Percentiles rank a stretch among this genome's conserved stretches.
phyloP scores from a whole-genome alignment of 2,329 filamentous ascomycete genomes.

The Stachybotrys chlorohalonatus region DNA sequence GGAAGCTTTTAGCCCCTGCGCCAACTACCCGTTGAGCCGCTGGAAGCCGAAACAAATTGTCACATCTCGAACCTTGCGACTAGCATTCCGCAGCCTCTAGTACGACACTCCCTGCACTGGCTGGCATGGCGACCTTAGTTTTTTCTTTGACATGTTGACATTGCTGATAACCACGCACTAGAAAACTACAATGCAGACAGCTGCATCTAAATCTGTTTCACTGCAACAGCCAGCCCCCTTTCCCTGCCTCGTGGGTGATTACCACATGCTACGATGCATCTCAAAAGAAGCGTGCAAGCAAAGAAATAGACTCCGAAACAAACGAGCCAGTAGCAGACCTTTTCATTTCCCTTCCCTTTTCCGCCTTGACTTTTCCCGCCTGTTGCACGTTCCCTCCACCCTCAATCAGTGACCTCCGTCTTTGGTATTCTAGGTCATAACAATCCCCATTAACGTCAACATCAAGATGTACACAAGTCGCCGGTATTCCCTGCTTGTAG shows the following conservation, averaged over 20 bases:
- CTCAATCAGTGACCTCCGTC: not conserved
- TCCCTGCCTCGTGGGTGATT: not conserved
- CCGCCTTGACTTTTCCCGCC: not conserved
- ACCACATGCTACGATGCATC: not conserved
- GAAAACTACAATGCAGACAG: not conserved
- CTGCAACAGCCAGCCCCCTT: not conserved
- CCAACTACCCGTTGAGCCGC: not conserved
- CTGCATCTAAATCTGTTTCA: not conserved
- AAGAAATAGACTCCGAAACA: not conserved
- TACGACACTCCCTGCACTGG: too few species aligned
- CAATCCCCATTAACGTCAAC: not conserved
- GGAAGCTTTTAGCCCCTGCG: not conserved
- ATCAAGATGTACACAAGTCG: not conserved
- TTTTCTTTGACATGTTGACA: not conserved
- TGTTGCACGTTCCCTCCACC: not conserved
- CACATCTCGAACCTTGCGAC: not conserved
- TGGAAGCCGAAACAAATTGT: not conserved
- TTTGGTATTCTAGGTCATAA: not conserved
- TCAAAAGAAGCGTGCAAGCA: not conserved
- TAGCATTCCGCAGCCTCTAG: not conserved
- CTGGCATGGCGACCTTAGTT: not conserved
- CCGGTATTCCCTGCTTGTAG: not conserved
- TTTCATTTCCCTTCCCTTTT: not conserved
- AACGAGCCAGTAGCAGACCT: not conserved
- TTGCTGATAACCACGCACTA: not conserved